These are phyloP conservation scores for Aspergillus sp. DNA, from an alignment of 2,329 filamentous ascomycete species.

Conservation along the genomic window DNA sequence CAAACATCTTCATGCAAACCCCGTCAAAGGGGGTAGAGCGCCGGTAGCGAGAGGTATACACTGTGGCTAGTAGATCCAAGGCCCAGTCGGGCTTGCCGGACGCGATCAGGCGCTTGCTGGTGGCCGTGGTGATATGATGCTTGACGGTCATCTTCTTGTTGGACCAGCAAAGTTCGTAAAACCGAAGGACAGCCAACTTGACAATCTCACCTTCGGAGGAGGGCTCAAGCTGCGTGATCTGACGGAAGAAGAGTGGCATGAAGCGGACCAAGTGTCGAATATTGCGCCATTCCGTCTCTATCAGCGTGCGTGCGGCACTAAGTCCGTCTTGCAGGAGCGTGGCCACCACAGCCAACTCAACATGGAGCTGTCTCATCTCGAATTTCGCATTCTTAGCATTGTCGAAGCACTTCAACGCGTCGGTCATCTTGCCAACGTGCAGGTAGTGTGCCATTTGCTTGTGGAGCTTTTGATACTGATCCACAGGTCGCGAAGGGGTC, in stretches of 20 bases:
- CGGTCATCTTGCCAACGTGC: slow-evolving; percentile 34
- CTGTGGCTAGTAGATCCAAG: slow-evolving; percentile 32
- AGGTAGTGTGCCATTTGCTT: slow-evolving; percentile 39
- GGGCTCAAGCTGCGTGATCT: slow-evolving; percentile 28
- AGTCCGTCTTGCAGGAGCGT: slow-evolving; percentile 34
- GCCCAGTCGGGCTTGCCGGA: slow-evolving; percentile 26
- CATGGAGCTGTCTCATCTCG: slow-evolving; percentile 32
- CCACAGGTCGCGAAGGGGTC: slow-evolving; percentile 27
- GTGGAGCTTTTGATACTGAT: slow-evolving; percentile 35
- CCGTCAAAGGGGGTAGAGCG: slow-evolving; percentile 33
- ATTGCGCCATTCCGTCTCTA: slow-evolving; percentile 31
- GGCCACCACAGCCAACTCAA: slow-evolving; percentile 39
- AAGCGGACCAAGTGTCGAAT: slow-evolving; percentile 24
- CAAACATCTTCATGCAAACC: slow-evolving; percentile 39
- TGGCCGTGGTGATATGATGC: slow-evolving; percentile 33
- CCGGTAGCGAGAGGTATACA: slow-evolving; percentile 40
- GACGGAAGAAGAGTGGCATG: slow-evolving; percentile 37
- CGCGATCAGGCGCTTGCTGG: slow-evolving; percentile 29
- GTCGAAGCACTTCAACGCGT: slow-evolving; percentile 32
- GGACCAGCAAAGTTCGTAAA: slow-evolving; percentile 38
- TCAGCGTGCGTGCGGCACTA: slow-evolving; percentile 29
- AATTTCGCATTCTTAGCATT: slow-evolving; percentile 30
- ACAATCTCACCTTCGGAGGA: slow-evolving; percentile 26
- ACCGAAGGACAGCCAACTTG: slow-evolving; percentile 39
- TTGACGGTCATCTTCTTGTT: slow-evolving; percentile 33